Base-by-base conservation (phyloP, 805 yeast species). In the Helenozyma baotianmanensis region DNA sequence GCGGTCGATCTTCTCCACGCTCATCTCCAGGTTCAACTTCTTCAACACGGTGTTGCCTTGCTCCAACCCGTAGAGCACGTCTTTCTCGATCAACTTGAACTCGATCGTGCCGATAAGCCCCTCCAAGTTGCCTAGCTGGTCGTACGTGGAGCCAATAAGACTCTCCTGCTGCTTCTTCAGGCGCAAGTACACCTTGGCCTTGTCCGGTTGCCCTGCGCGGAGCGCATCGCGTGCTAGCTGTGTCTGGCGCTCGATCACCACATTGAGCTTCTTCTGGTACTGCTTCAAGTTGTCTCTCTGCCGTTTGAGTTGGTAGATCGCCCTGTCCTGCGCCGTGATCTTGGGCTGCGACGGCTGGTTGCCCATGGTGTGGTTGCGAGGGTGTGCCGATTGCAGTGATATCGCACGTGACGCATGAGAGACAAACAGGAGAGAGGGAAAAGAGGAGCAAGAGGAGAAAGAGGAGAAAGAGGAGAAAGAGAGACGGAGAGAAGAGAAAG, bases 11-110 rank as follows among this genome's bases (percentile, higher is more conserved):
- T 76, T 75, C 21, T 83, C 89, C 12, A 84, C 52, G 22, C 76
- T 78, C 75, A 89, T 75, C 48, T 90, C 96, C 29, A 64, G 62
- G 55, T 92, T 92, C 39, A 92, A 67, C 45, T 76, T 78, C 43
- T 74, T 80, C 45, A 92, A 70, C 9, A 86, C 85, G 32, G 70
- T 61, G 51, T 83, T 88, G 15, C 98, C 97, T 43, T 82, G 80
- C 45, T 79, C 70, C 19, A 92, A 63, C 0, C 97, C 96, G 38
- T 72, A 73, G 3, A 89, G 45, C 25, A 92, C 88, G 48, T 88
- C 95, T 42, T 78, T 77, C 53, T 92, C 97, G 21, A 92, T 79
- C 37, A 86, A 61, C 50, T 95, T 90, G 62, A 87, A 88, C 58
- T 92, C 97, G 23, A 92, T 82, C 8, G 80, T 80, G 14, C 78